Base-by-base conservation (phyloP, 345 rosid species). In the Dipteronia dyeriana region DNA sequence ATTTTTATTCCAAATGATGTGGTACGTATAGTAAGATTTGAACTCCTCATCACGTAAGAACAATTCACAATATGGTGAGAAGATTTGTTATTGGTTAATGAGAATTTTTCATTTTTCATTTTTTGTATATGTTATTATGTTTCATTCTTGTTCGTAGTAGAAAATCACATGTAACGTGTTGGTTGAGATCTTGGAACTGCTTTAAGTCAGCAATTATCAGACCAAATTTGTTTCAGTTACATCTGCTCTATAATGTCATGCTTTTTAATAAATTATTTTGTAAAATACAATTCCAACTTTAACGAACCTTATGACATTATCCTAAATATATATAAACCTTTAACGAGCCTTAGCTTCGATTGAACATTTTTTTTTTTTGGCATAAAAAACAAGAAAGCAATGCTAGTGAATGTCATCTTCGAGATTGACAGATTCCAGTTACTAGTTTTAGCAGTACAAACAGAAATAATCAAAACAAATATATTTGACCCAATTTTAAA, bases 141-240 rank as follows among this genome's bases (percentile, higher is more conserved):
- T 34, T 34, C 38, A 34, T 34, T 0, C 38, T 43, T 74, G 16
- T 13, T 63, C 59, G 47, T 26, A 34, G 4, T 34, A 34, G 45
- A 25, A 38, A 68, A 17, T 45, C 69, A 41, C 2, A 2, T 1
- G 11, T 9, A 45, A 62, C 76, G 49, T 45, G 47, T 45, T 47
- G 14, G 60, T 74, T 74, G 69, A 23, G 70, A 71, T 26, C 26
- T 29, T 47, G 61, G 47, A 74, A 0, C 45, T 5, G 23, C 45
- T 63, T 74, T 63, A 63, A 29, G 45, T 45, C 61, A 47, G 69
- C 70, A 26, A 23, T 5, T 25, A 63, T 29, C 61, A 10, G 11
- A 26, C 47, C 59, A 8, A 73, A 63, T 45, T 47, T 47, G 61
- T 26, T 73, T 73, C 68, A 19, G 76, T 61, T 62, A 62, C 68